Base-by-base conservation (phyloP, 148 eudicot species). In the Diospyros kaki region DNA sequence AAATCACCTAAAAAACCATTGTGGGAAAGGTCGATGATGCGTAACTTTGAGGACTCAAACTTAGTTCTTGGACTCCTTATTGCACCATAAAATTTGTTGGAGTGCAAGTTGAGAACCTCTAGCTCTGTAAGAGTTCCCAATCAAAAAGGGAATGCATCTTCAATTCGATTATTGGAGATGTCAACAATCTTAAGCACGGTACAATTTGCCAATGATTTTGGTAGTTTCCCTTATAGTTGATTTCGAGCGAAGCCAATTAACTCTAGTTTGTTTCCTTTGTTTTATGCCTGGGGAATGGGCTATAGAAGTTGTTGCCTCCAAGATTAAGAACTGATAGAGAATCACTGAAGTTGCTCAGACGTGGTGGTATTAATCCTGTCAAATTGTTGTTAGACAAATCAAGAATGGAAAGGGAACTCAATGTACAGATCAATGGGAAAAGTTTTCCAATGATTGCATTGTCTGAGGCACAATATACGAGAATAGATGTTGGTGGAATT, bases 81-180 rank as follows among this genome's bases (percentile, higher is more conserved):
- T 13, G 4, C 53, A 3, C 88, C 89, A 53, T 84, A 58, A 5
- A 89, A 83, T 17, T 50, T 77, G 72, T 89, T 89, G 10, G 67
- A 61, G 17, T 81, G 8, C 70, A 87, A 63, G 4, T 80, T 14
- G 8, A 87, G 81, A 54, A 85, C 76, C 52, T 82, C 69, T 81
- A 87, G 62, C 10, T 74, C 44, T 11, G 79, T 81, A 56, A 87
- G 83, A 43, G 38, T n/a, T 40, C 84, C 85, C 62, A 86, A 52
- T 87, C 92, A 89, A 14, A 75, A 58, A 0, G 90, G 90, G 45
- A 89, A 89, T 17, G 70, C 56, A 53, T 84, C 92, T 13, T 53
- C 55, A 2, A 89, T 58, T 12, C 18, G 70, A 71, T 86, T 89
- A 68, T 80, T 61, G 6, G 84, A 77, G 4, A 85, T 54, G 74